Evolutionary conservation across 1,284 basidiomycete species (phyloP).

Genomic region (Apiotrichum veenhuisii): DNA sequence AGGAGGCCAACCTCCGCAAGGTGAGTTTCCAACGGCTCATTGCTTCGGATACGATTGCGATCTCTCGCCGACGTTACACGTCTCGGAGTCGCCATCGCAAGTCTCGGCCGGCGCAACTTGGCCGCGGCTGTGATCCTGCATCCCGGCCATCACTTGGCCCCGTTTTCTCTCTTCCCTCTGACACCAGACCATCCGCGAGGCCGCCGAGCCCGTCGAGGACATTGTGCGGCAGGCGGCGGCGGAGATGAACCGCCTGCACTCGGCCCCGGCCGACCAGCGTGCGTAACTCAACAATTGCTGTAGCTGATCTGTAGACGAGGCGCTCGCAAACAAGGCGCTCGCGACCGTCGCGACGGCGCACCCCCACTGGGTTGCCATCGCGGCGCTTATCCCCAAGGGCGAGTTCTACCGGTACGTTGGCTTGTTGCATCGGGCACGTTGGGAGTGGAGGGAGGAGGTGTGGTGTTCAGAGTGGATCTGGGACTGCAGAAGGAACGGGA

Average conservation of each 20-base stretch:
- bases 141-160: too few species aligned
- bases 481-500: too few species aligned
- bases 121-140: not conserved
- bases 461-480: too few species aligned
- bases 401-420: slow-evolving; percentile 46
- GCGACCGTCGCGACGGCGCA: slow-evolving; percentile 31
- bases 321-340: slow-evolving; percentile 36
- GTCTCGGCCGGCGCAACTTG: too few species aligned
- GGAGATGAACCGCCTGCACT: slow-evolving; percentile 46
- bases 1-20: slow-evolving; percentile 46
- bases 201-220: slow-evolving; percentile 46
- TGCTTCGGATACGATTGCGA: too few species aligned
- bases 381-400: slow-evolving; percentile 40
- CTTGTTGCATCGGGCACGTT: not conserved
- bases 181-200: slow-evolving; percentile 41
- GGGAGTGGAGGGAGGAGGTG: too few species aligned
- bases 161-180: not conserved
- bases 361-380: slow-evolving; percentile 38
- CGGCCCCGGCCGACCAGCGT: slow-evolving; percentile 38
- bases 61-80: too few species aligned
- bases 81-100: too few species aligned
- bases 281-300: slow-evolving; percentile 9
- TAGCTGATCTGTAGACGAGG: slow-evolving; percentile 28
- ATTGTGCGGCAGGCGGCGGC: slow-evolving; percentile 37
- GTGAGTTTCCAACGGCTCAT: slow-evolving; percentile 21